These are phyloP conservation scores for Verticillium tricorpus DNA, from an alignment of 2,329 filamentous ascomycete species.

Conservation along the genomic window DNA sequence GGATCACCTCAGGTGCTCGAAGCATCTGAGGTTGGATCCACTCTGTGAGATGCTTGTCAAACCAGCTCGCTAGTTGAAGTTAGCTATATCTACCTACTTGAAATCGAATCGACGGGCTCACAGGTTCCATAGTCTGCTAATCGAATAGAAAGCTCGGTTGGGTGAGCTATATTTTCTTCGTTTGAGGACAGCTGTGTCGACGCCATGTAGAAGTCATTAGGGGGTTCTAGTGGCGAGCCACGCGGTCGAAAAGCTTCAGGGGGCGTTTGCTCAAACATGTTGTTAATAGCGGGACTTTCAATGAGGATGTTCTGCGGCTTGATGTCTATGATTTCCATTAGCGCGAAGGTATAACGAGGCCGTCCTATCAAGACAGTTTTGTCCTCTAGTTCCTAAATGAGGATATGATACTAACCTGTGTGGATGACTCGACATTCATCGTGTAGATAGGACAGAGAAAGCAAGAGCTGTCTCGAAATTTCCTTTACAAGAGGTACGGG, in stretches of 20 bases:
- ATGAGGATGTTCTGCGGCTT: constrained; percentile 20
- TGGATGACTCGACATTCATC: constrained; percentile 17
- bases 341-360: constrained; percentile 12
- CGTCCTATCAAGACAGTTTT: constrained; percentile 9
- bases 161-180: constrained; percentile 19
- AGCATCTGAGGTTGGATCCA: constrained; percentile 20
- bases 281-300: constrained; percentile 11
- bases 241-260: background rate
- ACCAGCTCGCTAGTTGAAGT: constrained; percentile 17
- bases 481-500: constrained; percentile 10
- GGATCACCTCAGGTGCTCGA: constrained; percentile 19
- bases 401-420: constrained; percentile 10
- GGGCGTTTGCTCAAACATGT: constrained; percentile 11
- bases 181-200: background rate
- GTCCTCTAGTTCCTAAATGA: constrained; percentile 15
- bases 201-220: constrained; percentile 7
- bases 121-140: background rate
- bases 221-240: constrained; percentile 4
- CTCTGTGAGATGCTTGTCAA: constrained; percentile 18
- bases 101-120: background rate
- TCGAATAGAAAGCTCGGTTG: background rate
- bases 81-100: constrained; percentile 10
- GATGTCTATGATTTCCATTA: constrained; percentile 13
- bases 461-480: constrained; percentile 15
- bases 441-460: constrained; percentile 15